Evolutionary conservation across 2,329 filamentous ascomycete genomes (phyloP).

Genomic region (Pestalotiopsis sp.): DNA sequence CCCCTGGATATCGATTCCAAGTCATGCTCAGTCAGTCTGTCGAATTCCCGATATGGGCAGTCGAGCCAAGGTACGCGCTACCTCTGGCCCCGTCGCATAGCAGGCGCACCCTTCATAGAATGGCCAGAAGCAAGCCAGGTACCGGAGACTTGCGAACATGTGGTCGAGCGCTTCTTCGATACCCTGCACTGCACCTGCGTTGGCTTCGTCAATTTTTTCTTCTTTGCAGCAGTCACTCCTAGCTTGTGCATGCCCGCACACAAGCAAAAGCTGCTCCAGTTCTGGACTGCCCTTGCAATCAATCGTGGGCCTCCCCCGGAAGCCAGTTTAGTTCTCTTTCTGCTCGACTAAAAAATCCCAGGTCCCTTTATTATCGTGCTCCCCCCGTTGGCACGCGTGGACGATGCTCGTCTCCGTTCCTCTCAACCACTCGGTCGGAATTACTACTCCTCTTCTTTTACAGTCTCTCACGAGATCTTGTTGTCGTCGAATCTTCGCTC

Average conservation of each 20-base stretch:
- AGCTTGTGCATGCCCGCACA: not conserved
- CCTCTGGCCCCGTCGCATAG: not conserved
- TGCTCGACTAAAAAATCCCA: not conserved
- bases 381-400: conserved; percentile 9
- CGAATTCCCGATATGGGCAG: not conserved
- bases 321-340: not conserved
- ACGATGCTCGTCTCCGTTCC: not conserved
- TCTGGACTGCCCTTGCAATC: conserved; percentile 1
- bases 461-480: conserved; percentile 21
- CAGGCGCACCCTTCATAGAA: not conserved
- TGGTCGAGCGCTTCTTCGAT: not conserved
- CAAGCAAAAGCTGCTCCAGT: not conserved
- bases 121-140: not conserved
- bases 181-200: conserved; percentile 1
- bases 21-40: not conserved
- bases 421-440: conserved; percentile 12
- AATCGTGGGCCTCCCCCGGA: conserved; percentile 7
- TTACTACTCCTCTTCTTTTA: conserved; percentile 9
- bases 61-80: conserved; percentile 9
- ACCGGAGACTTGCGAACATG: conserved; percentile 2
- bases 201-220: not conserved
- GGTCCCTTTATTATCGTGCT: conserved; percentile 11
- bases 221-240: not conserved
- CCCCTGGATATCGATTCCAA: conserved; percentile 10
- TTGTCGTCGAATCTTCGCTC: conserved; percentile 20